Evolutionary conservation across 768 basidiomycete genomes (phyloP).

Genomic region (Boletus huronensis): DNA sequence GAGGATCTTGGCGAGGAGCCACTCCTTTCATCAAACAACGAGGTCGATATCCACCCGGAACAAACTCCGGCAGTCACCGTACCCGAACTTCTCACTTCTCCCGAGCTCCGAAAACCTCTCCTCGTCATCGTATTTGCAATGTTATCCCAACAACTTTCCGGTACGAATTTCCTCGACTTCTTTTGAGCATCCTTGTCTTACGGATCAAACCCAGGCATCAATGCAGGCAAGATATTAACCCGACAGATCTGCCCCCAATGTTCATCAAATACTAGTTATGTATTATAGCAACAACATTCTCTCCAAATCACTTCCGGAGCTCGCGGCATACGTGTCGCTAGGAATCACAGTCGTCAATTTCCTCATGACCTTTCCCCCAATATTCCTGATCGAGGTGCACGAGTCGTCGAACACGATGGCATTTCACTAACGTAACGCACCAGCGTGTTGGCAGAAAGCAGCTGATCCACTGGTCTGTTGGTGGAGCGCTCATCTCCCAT

Average conservation of each 20-base stretch:
- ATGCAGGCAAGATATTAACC: conserved; percentile 49
- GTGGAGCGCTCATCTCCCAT: conserved; percentile 64
- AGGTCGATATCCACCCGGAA: conserved; percentile 15
- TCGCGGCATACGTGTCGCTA: conserved; percentile 79
- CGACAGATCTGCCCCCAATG: neutral
- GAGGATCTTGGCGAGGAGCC: conserved; percentile 28
- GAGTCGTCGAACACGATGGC: conserved; percentile 1
- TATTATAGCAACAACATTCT: conserved; percentile 92
- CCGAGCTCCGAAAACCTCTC: conserved; percentile 60
- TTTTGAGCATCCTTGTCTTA: conserved; percentile 1
- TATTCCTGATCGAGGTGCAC: conserved; percentile 77
- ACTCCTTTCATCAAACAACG: conserved; percentile 20
- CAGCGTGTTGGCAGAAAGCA: conserved; percentile 73
- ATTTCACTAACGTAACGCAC: conserved; percentile 1
- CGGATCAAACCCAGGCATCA: conserved; percentile 52
- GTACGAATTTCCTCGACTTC: conserved; percentile 33
- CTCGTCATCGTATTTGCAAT: conserved; percentile 66
- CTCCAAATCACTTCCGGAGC: conserved; percentile 69
- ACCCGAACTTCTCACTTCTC: conserved; percentile 47
- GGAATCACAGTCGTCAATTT: conserved; percentile 85
- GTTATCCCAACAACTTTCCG: conserved; percentile 77
- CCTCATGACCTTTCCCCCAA: conserved; percentile 71
- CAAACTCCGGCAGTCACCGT: conserved; percentile 44
- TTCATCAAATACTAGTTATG: conserved; percentile 49
- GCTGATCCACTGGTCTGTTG: conserved; percentile 63